These are phyloP conservation scores for Myxozyma geophila DNA, from an alignment of 805 yeast genomes.

Conservation along the genomic window DNA sequence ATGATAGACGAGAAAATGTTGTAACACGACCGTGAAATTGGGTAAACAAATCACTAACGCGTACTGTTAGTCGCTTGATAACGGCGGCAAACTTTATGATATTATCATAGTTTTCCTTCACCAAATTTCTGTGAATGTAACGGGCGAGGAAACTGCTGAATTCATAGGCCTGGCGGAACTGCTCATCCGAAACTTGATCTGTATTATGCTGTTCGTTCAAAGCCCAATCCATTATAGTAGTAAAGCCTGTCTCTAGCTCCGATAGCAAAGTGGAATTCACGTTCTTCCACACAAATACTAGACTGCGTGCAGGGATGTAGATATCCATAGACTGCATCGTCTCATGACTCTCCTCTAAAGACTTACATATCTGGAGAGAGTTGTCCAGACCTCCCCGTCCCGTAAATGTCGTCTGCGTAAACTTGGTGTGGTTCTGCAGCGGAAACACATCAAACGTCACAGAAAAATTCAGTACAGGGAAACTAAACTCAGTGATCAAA, in stretches of 20 bases:
- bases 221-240: conserved; percentile 27
- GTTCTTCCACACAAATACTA: conserved; percentile 18
- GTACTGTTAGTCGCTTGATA: conserved; percentile 20
- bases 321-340: neutral
- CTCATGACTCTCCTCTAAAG: neutral
- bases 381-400: conserved; percentile 28
- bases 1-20: conserved; percentile 24
- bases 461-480: conserved; percentile 29
- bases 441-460: conserved; percentile 35
- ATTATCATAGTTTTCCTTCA: conserved; percentile 12
- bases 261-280: conserved; percentile 4
- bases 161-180: conserved; percentile 23
- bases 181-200: neutral
- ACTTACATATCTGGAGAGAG: conserved; percentile 12
- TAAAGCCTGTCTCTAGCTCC: conserved; percentile 22
- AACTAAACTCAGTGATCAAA: conserved; percentile 18
- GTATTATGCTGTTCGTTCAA: conserved; percentile 27
- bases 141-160: conserved; percentile 21
- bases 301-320: conserved; percentile 1
- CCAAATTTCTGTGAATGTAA: conserved; percentile 13
- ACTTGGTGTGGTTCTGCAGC: conserved; percentile 21
- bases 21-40: conserved; percentile 27
- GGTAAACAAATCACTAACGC: conserved; percentile 28
- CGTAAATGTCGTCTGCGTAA: conserved; percentile 25
- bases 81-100: conserved; percentile 17